phyloP scores from a whole-genome alignment of 148 eudicot genomes.

The Euryodendron excelsum region DNA sequence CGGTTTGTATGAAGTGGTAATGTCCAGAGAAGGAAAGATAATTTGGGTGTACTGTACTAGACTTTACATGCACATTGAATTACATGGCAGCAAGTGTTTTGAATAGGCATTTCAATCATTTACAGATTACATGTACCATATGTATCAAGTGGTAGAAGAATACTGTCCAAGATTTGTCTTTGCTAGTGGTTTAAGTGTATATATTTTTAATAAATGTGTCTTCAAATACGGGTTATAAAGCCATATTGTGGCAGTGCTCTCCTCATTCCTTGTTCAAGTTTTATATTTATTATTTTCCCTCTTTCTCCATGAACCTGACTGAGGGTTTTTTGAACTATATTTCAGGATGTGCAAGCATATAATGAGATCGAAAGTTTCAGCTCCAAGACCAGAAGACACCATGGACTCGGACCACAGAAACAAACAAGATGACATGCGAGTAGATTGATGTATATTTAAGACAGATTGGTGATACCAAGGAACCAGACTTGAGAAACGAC shows the following conservation, averaged over 20 bases:
- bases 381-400: conserved; percentile 32
- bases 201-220: too few relatives aligned
- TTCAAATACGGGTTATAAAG: too few relatives aligned
- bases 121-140: too few relatives aligned
- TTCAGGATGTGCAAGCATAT: conserved; percentile 58
- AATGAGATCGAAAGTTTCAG: conserved; percentile 36
- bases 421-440: conserved; percentile 49
- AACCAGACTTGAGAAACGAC: conserved; percentile 1
- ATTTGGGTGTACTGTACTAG: too few relatives aligned
- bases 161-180: not conserved
- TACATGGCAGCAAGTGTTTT: too few relatives aligned
- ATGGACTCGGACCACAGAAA: conserved; percentile 32
- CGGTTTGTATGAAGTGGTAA: too few relatives aligned
- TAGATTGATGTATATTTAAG: conserved; percentile 33
- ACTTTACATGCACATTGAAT: too few relatives aligned
- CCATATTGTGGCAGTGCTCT: not conserved
- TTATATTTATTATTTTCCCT: not conserved
- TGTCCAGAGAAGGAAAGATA: too few relatives aligned
- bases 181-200: not conserved
- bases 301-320: conserved; percentile 2
- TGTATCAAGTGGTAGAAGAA: too few relatives aligned
- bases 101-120: too few relatives aligned
- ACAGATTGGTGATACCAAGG: conserved; percentile 7
- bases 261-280: not conserved
- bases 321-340: conserved; percentile 3